These are phyloP conservation scores for Cercospora janseana DNA, from an alignment of 2,329 filamentous ascomycete species.

Conservation along the genomic window DNA sequence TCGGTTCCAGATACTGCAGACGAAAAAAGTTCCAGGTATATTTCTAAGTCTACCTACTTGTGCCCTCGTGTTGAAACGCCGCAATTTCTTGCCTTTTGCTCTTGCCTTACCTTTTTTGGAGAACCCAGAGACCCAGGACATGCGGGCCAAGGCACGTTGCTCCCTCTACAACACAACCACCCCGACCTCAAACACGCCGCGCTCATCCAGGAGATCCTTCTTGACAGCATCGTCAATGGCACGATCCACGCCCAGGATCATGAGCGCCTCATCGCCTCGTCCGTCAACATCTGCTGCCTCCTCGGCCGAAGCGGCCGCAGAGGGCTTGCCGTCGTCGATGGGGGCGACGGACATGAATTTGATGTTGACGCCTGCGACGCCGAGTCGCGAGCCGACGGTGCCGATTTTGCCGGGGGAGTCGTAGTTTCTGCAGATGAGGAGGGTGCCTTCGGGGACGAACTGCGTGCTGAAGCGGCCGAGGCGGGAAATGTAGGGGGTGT, in stretches of 20 bases:
- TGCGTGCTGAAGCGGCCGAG: slow-evolving; percentile 71
- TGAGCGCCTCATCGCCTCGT: slow-evolving; percentile 66
- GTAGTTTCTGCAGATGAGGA: slow-evolving; percentile 79
- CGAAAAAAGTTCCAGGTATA: no score
- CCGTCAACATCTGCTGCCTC: slow-evolving; percentile 8
- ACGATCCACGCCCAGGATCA: slow-evolving; percentile 75
- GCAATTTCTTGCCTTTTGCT: not conserved
- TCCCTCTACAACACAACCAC: slow-evolving; percentile 42
- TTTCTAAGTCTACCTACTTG: no score
- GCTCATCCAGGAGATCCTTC: slow-evolving; percentile 48
- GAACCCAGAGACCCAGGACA: not conserved
- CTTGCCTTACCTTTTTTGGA: no score
- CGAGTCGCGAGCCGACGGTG: slow-evolving; percentile 69
- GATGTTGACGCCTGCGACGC: slow-evolving; percentile 71
- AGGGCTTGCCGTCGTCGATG: slow-evolving; percentile 45
- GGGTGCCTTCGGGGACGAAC: slow-evolving; percentile 69
- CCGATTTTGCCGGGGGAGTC: slow-evolving; percentile 82
- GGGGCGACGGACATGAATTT: slow-evolving; percentile 73
- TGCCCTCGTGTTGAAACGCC: not conserved
- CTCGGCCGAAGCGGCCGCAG: slow-evolving; percentile 20
- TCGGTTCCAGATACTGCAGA: not conserved
- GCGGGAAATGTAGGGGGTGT: slow-evolving; percentile 66
- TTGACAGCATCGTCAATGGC: slow-evolving; percentile 59
- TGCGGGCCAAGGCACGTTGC: not conserved
- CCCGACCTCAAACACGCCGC: slow-evolving; percentile 55